phyloP scores from a whole-genome alignment of 257 asterid genomes.

The Dorcoceras hygrometricum region DNA sequence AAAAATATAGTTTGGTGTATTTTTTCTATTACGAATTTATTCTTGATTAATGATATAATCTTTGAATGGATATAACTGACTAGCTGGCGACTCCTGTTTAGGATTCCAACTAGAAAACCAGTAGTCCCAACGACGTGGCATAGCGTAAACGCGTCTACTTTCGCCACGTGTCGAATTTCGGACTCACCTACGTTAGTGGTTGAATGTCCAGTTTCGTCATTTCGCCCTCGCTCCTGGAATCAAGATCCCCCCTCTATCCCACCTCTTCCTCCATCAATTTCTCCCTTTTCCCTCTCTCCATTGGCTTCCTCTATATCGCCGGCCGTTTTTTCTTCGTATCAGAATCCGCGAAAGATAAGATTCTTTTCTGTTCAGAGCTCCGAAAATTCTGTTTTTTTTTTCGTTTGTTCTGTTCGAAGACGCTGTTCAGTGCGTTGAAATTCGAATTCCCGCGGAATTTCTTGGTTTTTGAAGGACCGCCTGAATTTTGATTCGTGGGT shows the following conservation, averaged over 20 bases:
- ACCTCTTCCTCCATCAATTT: background rate
- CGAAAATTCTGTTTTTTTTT: background rate
- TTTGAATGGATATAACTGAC: background rate
- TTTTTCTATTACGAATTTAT: no score
- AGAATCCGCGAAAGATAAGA: background rate
- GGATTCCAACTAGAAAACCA: background rate
- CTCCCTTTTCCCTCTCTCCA: background rate
- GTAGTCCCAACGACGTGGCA: background rate
- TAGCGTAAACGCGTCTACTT: background rate
- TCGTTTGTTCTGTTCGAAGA: background rate
- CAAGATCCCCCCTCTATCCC: background rate
- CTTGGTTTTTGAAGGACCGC: slow-evolving; percentile 1
- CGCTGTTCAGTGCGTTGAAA: background rate
- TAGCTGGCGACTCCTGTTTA: background rate
- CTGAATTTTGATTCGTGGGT: slow-evolving; percentile 21
- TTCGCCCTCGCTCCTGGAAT: background rate
- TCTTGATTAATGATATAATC: no score
- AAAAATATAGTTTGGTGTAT: no score
- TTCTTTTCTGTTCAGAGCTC: background rate
- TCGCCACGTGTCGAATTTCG: background rate
- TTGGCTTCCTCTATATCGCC: background rate
- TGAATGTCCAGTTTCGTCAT: background rate
- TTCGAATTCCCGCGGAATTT: background rate
- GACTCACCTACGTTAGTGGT: background rate
- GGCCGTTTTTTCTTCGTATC: background rate